Evolutionary conservation across 176 grass and related monocot genomes (phyloP).

Genomic region (Tillandsia fasciculata): DNA sequence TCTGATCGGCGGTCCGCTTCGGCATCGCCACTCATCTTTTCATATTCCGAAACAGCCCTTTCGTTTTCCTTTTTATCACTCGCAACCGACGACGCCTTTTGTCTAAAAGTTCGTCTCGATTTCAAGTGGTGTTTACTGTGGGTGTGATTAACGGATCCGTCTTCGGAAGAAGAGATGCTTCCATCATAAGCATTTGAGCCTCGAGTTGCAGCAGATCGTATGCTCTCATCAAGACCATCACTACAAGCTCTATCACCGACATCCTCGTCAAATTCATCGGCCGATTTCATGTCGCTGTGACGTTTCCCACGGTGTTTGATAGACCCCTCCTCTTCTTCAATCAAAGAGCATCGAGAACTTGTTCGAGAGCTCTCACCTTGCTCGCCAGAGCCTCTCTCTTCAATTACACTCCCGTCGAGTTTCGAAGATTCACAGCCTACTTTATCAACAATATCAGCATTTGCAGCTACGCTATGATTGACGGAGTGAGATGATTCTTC

Average conservation of each 20-base stretch:
- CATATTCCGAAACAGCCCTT: slow-evolving; percentile 1
- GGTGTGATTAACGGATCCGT: not conserved
- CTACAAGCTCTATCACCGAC: slow-evolving; percentile 3
- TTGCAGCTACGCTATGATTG: slow-evolving; percentile 21
- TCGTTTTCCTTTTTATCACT: slow-evolving; percentile 26
- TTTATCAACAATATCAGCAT: not conserved
- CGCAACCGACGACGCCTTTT: slow-evolving; percentile 11
- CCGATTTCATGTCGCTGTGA: slow-evolving; percentile 7
- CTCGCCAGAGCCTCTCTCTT: no score
- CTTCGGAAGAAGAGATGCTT: slow-evolving; percentile 19
- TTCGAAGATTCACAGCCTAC: not conserved
- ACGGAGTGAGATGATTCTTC: slow-evolving; percentile 6
- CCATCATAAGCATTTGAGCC: slow-evolving; percentile 9
- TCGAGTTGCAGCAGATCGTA: not conserved
- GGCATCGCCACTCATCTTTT: slow-evolving; percentile 4
- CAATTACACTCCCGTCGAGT: no score
- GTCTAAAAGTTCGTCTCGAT: slow-evolving; percentile 37
- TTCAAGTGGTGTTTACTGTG: slow-evolving; percentile 5
- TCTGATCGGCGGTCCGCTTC: no score
- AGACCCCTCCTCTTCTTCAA: slow-evolving; percentile 53
- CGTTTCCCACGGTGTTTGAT: slow-evolving; percentile 31
- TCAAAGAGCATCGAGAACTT: slow-evolving; percentile 39
- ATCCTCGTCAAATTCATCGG: not conserved
- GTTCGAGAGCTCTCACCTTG: slow-evolving; percentile 8
- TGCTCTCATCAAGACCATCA: slow-evolving; percentile 13